These are phyloP conservation scores for Hyaloscypha bicolor DNA, from an alignment of 495 filamentous ascomycete species.

Conservation along the genomic window DNA sequence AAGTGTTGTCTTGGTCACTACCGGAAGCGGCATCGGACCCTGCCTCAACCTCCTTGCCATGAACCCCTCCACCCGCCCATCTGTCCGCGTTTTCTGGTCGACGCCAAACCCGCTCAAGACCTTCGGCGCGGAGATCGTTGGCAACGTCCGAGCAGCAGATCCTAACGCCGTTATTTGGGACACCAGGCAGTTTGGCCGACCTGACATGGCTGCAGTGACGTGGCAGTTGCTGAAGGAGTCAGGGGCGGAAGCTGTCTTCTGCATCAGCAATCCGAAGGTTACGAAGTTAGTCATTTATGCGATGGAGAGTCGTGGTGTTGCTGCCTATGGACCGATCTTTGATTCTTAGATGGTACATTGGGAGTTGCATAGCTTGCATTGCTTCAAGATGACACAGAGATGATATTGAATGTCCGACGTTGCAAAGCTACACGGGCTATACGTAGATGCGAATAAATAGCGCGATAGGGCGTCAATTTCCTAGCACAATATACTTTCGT, in stretches of 20 bases:
- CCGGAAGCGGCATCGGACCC: slow-evolving; percentile 81
- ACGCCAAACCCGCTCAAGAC: slow-evolving; percentile 44
- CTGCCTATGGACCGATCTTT: slow-evolving; percentile 78
- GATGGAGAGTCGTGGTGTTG: slow-evolving; percentile 64
- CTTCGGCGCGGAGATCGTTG: slow-evolving; percentile 45
- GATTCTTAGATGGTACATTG: slow-evolving; percentile 49
- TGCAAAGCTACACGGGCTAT: no score
- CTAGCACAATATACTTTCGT: no score
- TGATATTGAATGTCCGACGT: no score
- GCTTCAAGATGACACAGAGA: no score
- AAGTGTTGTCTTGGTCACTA: slow-evolving; percentile 73
- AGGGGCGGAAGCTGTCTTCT: slow-evolving; percentile 68
- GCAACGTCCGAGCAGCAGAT: slow-evolving; percentile 43
- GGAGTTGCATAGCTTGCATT: no score
- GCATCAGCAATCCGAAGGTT: slow-evolving; percentile 69
- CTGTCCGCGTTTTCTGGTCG: slow-evolving; percentile 48
- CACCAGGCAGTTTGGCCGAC: slow-evolving; percentile 40
- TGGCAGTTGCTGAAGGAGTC: slow-evolving; percentile 57
- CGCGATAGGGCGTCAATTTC: no score
- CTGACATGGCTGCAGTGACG: slow-evolving; percentile 52
- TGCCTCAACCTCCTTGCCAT: slow-evolving; percentile 55
- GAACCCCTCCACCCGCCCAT: slow-evolving; percentile 41
- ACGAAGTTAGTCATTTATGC: slow-evolving; percentile 66
- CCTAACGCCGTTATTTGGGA: slow-evolving; percentile 45
- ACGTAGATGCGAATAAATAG: no score